Evolutionary conservation across 2,329 filamentous ascomycete species (phyloP).

Genomic region (Cladosporium sp.): DNA sequence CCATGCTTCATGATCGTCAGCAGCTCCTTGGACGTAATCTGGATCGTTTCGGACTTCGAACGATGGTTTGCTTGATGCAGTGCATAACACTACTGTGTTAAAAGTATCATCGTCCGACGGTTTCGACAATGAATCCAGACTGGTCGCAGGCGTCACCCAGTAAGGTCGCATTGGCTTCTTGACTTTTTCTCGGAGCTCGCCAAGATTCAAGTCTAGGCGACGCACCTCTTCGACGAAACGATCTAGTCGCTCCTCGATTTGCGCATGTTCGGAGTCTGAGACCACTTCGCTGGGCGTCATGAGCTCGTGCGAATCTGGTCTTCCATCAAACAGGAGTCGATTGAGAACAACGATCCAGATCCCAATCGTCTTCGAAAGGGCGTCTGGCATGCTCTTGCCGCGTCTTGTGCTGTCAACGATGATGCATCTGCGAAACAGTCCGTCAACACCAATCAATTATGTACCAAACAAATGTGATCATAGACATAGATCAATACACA

Average conservation of each 20-base stretch:
- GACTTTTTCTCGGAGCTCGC: slow-evolving; percentile 57
- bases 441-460: neutral
- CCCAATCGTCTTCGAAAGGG: slow-evolving; percentile 88
- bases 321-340: slow-evolving; percentile 68
- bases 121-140: slow-evolving; percentile 47
- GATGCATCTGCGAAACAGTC: slow-evolving; percentile 58
- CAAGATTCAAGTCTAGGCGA: slow-evolving; percentile 63
- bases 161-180: slow-evolving; percentile 73
- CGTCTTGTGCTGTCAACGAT: slow-evolving; percentile 91
- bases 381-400: slow-evolving; percentile 95
- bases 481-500: slow-evolving; percentile 9
- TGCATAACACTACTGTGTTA: slow-evolving; percentile 79
- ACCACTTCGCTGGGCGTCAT: slow-evolving; percentile 73
- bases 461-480: neutral
- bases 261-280: slow-evolving; percentile 72
- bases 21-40: slow-evolving; percentile 90
- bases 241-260: slow-evolving; percentile 69
- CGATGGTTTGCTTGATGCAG: slow-evolving; percentile 74
- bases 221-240: slow-evolving; percentile 56
- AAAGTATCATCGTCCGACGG: slow-evolving; percentile 56
- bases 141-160: slow-evolving; percentile 74
- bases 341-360: slow-evolving; percentile 93
- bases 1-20: slow-evolving; percentile 95
- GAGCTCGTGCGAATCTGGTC: slow-evolving; percentile 55
- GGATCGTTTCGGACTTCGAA: slow-evolving; percentile 66